phyloP scores from a whole-genome alignment of 2,329 filamentous ascomycete genomes.

The Colletotrichum spinosum region DNA sequence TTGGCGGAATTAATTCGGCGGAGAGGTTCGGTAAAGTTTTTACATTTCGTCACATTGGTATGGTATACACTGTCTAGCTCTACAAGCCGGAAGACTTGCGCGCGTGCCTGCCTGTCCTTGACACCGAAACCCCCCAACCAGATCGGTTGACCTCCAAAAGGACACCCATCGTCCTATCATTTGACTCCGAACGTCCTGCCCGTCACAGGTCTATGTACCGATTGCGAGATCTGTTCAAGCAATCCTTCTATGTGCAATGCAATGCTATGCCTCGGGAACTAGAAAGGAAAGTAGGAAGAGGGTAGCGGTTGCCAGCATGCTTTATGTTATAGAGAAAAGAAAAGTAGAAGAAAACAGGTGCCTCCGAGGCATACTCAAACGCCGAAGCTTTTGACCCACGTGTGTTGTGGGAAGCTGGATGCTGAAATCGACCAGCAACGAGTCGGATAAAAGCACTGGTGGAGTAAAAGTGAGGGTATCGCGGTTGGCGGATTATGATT shows the following conservation, averaged over 20 bases:
- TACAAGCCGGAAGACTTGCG: slow-evolving; percentile 12
- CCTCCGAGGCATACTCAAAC: slow-evolving; percentile 19
- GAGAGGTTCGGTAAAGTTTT: not conserved
- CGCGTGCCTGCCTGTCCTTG: slow-evolving; percentile 5
- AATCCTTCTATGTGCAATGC: slow-evolving; percentile 36
- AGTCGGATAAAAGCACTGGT: slow-evolving; percentile 20
- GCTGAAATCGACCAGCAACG: slow-evolving; percentile 14
- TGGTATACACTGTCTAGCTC: slow-evolving; percentile 27
- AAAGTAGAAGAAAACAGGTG: too few relatives aligned
- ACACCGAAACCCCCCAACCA: slow-evolving; percentile 22
- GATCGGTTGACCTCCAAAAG: slow-evolving; percentile 28
- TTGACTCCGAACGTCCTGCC: slow-evolving; percentile 33
- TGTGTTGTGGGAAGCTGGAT: slow-evolving; percentile 16
- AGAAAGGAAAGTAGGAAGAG: slow-evolving; percentile 12
- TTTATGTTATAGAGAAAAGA: slow-evolving; percentile 1
- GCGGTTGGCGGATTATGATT: slow-evolving; percentile 35
- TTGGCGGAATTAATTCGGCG: not conserved
- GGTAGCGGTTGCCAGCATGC: slow-evolving; percentile 33
- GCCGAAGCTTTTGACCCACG: slow-evolving; percentile 17
- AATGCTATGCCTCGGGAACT: slow-evolving; percentile 20
- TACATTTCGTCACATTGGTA: slow-evolving; percentile 24
- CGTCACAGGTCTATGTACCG: slow-evolving; percentile 35
- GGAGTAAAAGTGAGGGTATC: slow-evolving; percentile 25
- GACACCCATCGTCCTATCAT: slow-evolving; percentile 36
- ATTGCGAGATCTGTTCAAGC: slow-evolving; percentile 28